Conservation (phyloP, 345 rosid species). For the Fremontodendron californicum region DNA sequence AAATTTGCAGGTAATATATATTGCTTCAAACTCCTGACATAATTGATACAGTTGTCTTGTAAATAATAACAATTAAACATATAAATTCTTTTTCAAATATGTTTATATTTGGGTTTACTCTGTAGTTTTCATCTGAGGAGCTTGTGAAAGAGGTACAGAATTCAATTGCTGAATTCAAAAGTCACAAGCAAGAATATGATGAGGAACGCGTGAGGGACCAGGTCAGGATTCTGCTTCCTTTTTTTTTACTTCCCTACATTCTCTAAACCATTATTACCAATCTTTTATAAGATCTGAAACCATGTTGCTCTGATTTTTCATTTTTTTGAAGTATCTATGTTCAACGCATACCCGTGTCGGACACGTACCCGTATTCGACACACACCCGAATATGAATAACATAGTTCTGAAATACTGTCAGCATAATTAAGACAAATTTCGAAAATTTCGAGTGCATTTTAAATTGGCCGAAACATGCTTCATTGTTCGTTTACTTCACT, state of each 20-base stretch:
- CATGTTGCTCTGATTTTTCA: too few species aligned
- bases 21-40: not conserved
- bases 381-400: too few species aligned
- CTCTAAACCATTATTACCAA: not conserved
- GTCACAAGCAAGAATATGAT: conserved; percentile 72
- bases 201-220: conserved; percentile 76
- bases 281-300: not conserved
- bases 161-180: conserved; percentile 72
- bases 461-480: not conserved
- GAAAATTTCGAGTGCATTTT: not conserved
- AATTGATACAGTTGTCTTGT: not conserved
- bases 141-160: conserved; percentile 75
- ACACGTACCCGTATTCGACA: too few species aligned
- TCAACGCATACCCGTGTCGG: too few species aligned
- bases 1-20: conserved; percentile 13
- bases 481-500: not conserved
- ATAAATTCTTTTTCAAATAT: not conserved
- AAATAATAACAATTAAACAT: not conserved
- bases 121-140: conserved; percentile 75
- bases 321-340: too few species aligned
- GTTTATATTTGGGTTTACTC: not conserved
- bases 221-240: conserved; percentile 37
- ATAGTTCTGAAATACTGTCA: not conserved
- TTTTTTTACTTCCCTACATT: not conserved
- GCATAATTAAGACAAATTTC: not conserved